Conservation (phyloP, 2,329 filamentous ascomycete species). For the Coleophoma crateriformis region DNA sequence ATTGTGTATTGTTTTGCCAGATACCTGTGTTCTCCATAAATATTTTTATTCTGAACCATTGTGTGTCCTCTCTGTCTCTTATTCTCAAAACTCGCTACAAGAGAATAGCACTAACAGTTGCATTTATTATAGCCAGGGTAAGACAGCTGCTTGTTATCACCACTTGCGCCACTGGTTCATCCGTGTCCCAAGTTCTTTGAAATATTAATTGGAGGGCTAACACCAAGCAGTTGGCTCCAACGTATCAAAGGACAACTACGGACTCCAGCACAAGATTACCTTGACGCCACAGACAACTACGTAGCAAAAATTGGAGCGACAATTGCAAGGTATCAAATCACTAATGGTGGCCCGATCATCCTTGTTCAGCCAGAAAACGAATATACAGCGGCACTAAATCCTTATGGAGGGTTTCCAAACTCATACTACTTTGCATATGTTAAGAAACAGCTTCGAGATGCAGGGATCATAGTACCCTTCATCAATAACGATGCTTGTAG, state of each 20-base stretch:
- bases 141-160: no score
- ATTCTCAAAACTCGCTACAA: no score
- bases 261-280: slow-evolving; percentile 54
- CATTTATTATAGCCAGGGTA: no score
- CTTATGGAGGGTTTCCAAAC: slow-evolving; percentile 54
- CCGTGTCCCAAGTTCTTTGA: no score
- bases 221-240: slow-evolving; percentile 54
- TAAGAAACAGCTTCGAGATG: slow-evolving; percentile 59
- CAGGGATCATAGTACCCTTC: slow-evolving; percentile 67
- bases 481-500: slow-evolving; percentile 65
- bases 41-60: no score
- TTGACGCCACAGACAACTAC: slow-evolving; percentile 62
- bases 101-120: no score
- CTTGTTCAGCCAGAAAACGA: slow-evolving; percentile 80
- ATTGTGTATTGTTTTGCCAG: neutral
- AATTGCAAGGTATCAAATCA: slow-evolving; percentile 74
- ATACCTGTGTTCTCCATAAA: no score
- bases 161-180: no score
- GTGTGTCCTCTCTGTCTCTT: no score
- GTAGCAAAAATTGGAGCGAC: slow-evolving; percentile 50
- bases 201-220: neutral
- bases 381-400: slow-evolving; percentile 50
- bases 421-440: slow-evolving; percentile 66
- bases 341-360: slow-evolving; percentile 75
- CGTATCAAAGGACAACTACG: slow-evolving; percentile 59